Base-by-base conservation (phyloP, 2,329 filamentous ascomycete species). In the Trichocomaceae sp. region DNA sequence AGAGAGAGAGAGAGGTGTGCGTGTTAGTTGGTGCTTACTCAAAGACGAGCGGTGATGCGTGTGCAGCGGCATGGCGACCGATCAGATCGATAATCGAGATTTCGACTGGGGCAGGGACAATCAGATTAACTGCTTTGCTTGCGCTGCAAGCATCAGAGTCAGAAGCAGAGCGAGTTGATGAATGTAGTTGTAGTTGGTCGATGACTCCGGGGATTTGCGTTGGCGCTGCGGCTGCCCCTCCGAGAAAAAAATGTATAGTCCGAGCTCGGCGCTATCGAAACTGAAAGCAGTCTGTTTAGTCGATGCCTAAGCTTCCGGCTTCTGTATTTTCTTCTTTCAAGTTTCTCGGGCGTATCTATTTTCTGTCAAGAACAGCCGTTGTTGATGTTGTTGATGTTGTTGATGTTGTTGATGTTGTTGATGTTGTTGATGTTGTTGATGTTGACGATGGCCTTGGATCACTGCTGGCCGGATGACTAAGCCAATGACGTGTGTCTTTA, bases 21-120 rank as follows among this genome's bases (percentile, higher is more conserved):
- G n/a, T n/a, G n/a, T n/a, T n/a, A n/a, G n/a, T n/a, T n/a, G n/a
- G 23, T 50, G 66, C 70, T 68, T 59, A 73, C 71, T 72, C 55
- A 67, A 64, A 53, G 68, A 69, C 45, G 70, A 72, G 57, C 69
- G 62, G 45, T 66, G 70, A 60, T 66, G 69, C 50, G 60, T 31
- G 54, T 64, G 62, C 62, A 70, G 63, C 54, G 67, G 64, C 70
- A 72, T 72, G 55, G 54, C 48, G 50, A 50, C 15, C 12, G 31
- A 35, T 35, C 23, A 47, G 31, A 35, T 35, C 23, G 50, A 23
- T 48, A 29, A 31, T 22, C 10, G 35, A 41, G 17, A 26, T 26
- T 26, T 7, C 23, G 23, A 26, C 23, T 26, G 5, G 7, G 22
- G 17, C 13, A 19, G n/a, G 35, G 23, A 26, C 23, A 26, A 29